Evolutionary conservation across 2,329 filamentous ascomycete genomes (phyloP), one percentile per base, ranked within the genome.

Genomic region (Microascus cirrosus): DNA sequence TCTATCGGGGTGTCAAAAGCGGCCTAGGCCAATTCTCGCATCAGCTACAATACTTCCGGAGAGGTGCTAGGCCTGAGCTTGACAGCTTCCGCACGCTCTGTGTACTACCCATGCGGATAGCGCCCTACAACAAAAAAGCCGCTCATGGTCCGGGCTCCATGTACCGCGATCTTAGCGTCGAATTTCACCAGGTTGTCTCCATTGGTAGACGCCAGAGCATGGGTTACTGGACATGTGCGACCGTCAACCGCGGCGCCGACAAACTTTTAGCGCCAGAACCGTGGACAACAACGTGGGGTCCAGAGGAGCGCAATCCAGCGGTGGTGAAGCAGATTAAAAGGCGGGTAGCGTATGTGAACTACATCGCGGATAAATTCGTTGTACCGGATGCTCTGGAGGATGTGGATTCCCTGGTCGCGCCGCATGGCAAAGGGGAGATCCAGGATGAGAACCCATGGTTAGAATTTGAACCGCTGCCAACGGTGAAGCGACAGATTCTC

Each of bases 131-230:
- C 4, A 54, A 54, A 7, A 50, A 58, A 10, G 50, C 58, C 7
- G 48, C 62, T 2, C 0, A 50, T 58, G 15, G 67, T 67, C 1
- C 59, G 1, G 71, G 70, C 15, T 62, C 62, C 20, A 57, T 62
- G 13, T 73, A 76, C 55, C 59, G 65, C 11, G 61, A 68, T 3
- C 61, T 69, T 25, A 67, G 66, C 3, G 64, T 75, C 2, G 68
- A 69, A 22, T 79, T 80, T 61, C 80, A 75, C 57, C 78, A 82
- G 60, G 61, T 79, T 15, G 73, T 70, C 56, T 66, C 71, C 12
- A 62, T 82, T 2, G 70, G 66, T 5, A 66, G 69, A 25, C 69
- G 79, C 59, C 66, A 80, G 45, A 70, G 72, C 45, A 60, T 83
- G 18, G 66, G 67, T 39, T 76, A 74, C 55, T 73, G 71, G 58